Conservation (phyloP, 495 filamentous ascomycete species). For the Trichoderma gamsii region DNA sequence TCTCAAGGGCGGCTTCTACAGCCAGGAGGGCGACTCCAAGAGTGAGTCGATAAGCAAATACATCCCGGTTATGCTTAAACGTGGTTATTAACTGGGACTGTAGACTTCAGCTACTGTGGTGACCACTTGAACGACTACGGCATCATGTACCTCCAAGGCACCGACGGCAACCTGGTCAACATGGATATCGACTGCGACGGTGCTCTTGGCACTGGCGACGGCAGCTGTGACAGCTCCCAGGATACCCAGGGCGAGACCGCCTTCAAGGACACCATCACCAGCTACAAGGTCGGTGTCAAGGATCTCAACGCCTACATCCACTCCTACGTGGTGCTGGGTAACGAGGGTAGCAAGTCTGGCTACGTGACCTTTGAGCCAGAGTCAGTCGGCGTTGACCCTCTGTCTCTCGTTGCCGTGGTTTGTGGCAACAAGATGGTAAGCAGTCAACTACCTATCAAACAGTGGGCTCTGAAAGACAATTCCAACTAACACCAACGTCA, state of each 20-base stretch:
- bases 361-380: conserved; percentile 47
- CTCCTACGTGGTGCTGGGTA: conserved; percentile 63
- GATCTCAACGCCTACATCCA: conserved; percentile 58
- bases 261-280: conserved; percentile 44
- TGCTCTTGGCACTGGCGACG: conserved; percentile 40
- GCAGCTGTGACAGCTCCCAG: conserved; percentile 42
- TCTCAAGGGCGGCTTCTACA: conserved; percentile 27
- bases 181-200: conserved; percentile 71
- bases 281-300: conserved; percentile 39
- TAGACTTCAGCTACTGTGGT: conserved; percentile 33
- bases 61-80: not conserved
- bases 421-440: conserved; percentile 50
- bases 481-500: conserved; percentile 20
- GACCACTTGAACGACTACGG: conserved; percentile 30
- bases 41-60: conserved; percentile 17
- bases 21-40: conserved; percentile 23
- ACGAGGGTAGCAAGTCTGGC: conserved; percentile 35
- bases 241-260: conserved; percentile 50
- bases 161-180: conserved; percentile 32
- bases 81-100: not conserved
- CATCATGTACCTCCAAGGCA: conserved; percentile 36
- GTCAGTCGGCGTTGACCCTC: conserved; percentile 46
- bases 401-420: conserved; percentile 60
- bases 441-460: not conserved
- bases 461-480: not conserved